phyloP scores from a whole-genome alignment of 768 basidiomycete genomes.

The Hygrocybe coccinea region DNA sequence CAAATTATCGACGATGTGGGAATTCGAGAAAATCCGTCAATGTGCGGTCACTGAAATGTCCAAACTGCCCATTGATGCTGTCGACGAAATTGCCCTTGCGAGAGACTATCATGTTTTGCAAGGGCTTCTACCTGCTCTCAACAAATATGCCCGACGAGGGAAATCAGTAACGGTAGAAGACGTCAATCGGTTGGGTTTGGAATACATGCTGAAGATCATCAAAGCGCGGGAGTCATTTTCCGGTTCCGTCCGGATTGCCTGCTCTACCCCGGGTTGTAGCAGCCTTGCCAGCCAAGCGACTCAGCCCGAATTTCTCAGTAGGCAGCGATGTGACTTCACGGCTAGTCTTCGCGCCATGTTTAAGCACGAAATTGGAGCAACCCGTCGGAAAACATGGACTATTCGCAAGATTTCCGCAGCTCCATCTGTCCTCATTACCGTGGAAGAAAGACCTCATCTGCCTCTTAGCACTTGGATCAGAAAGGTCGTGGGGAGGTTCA shows the following conservation, averaged over 20 bases:
- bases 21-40: conserved; percentile 14
- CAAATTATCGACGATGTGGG: conserved; percentile 10
- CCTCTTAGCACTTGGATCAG: too few relatives aligned
- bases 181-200: conserved; percentile 19
- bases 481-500: too few relatives aligned
- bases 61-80: background rate
- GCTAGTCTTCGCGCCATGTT: background rate
- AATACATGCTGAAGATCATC: conserved; percentile 16
- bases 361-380: background rate
- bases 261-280: too few relatives aligned
- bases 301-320: background rate
- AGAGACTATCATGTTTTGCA: conserved; percentile 7
- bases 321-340: background rate
- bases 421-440: too few relatives aligned
- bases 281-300: too few relatives aligned
- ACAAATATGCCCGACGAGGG: background rate
- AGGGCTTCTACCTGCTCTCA: conserved; percentile 5
- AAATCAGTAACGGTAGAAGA: conserved; percentile 21
- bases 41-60: conserved; percentile 13
- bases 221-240: conserved; percentile 14
- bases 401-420: too few relatives aligned
- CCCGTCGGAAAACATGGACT: too few relatives aligned
- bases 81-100: conserved; percentile 4
- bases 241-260: too few relatives aligned
- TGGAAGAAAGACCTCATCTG: too few relatives aligned